Evolutionary conservation across 2,329 filamentous ascomycete species (phyloP).

Genomic region (Aspergillus spinulosporus): DNA sequence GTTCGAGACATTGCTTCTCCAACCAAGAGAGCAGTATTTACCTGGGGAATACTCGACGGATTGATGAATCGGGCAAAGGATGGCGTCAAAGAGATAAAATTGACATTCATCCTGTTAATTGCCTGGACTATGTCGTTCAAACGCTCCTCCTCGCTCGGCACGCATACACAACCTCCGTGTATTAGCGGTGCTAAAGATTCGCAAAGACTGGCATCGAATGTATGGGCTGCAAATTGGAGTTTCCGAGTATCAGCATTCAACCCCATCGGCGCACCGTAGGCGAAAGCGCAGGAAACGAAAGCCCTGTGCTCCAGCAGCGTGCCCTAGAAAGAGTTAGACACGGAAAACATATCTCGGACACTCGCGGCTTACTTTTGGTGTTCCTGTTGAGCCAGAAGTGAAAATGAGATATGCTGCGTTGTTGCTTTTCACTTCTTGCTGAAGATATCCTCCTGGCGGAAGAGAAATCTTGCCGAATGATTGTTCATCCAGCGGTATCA

Average conservation of each 20-base stretch:
- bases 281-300: slow-evolving; percentile 56
- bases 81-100: slow-evolving; percentile 60
- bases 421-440: slow-evolving; percentile 29
- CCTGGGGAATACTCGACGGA: slow-evolving; percentile 44
- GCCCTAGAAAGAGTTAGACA: slow-evolving; percentile 41
- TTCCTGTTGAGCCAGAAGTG: slow-evolving; percentile 57
- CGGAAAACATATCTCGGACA: background rate
- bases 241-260: slow-evolving; percentile 57
- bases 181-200: slow-evolving; percentile 58
- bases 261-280: slow-evolving; percentile 52
- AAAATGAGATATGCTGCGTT: slow-evolving; percentile 59
- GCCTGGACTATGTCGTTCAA: slow-evolving; percentile 51
- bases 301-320: slow-evolving; percentile 64
- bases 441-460: slow-evolving; percentile 15
- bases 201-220: slow-evolving; percentile 56
- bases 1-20: slow-evolving; percentile 52
- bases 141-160: slow-evolving; percentile 54
- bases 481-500: slow-evolving; percentile 33
- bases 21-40: slow-evolving; percentile 46
- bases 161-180: slow-evolving; percentile 59
- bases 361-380: slow-evolving; percentile 48
- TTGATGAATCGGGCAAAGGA: slow-evolving; percentile 55
- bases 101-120: slow-evolving; percentile 56
- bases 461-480: slow-evolving; percentile 27
- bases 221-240: slow-evolving; percentile 58